A percentile compares a stretch with the other conserved stretches of the same genome.
Evolutionary conservation across 768 basidiomycete genomes (phyloP).

Genomic region (Glaciozyma antarctica): DNA sequence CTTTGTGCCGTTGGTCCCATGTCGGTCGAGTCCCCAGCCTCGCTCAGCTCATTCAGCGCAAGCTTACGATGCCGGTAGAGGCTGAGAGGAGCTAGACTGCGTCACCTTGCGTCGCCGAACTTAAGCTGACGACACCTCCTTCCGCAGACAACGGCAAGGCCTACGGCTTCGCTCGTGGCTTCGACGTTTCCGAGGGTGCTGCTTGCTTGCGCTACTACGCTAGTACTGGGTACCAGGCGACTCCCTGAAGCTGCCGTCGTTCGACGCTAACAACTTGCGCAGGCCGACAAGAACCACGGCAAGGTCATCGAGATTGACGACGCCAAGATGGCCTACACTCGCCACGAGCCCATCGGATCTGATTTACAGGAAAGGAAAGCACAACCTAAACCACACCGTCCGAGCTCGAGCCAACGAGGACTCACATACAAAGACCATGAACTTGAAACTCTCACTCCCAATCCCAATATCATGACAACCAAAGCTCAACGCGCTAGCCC

Average conservation of each 20-base stretch:
- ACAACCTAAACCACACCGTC: no score
- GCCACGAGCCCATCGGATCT: conserved; percentile 55
- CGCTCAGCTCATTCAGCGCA: no score
- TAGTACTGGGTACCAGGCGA: neutral
- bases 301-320: conserved; percentile 52
- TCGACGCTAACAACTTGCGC: neutral
- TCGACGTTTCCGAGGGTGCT: conserved; percentile 38
- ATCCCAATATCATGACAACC: no score
- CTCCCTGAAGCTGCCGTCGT: neutral
- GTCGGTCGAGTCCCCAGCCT: no score
- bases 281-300: conserved; percentile 78
- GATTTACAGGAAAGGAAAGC: conserved; percentile 34
- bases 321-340: conserved; percentile 56
- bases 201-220: conserved; percentile 43
- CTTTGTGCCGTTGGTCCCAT: neutral
- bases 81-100: neutral
- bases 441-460: conserved; percentile 47
- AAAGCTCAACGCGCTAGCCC: no score
- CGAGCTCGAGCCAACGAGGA: no score
- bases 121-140: neutral
- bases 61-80: no score
- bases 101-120: neutral
- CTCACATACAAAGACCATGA: conserved; percentile 43
- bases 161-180: conserved; percentile 40
- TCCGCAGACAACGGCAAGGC: conserved; percentile 53